Percentiles rank a stretch among this genome's conserved stretches.
These are phyloP conservation scores for Colletotrichum tanaceti DNA, from an alignment of 2,329 filamentous ascomycete species.

Conservation along the genomic window DNA sequence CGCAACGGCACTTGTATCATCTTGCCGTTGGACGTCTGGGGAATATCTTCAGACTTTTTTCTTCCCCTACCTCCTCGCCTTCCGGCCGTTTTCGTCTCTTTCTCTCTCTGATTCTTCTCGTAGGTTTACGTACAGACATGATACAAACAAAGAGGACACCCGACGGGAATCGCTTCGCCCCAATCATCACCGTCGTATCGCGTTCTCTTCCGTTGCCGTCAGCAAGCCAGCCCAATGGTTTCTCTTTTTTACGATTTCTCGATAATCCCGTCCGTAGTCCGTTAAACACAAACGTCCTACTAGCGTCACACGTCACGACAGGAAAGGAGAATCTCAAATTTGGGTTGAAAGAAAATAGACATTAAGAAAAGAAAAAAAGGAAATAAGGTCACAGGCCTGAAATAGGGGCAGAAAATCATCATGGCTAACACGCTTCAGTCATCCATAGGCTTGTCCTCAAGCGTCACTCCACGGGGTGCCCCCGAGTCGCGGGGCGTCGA, in stretches of 20 bases:
- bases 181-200: slow-evolving; percentile 30
- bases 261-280: slow-evolving; percentile 13
- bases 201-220: slow-evolving; percentile 9
- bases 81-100: no score
- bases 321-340: slow-evolving; percentile 8
- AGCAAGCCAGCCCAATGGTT: slow-evolving; percentile 25
- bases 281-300: slow-evolving; percentile 15
- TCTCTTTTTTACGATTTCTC: slow-evolving; percentile 17
- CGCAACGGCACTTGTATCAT: neutral
- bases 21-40: neutral
- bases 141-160: slow-evolving; percentile 40
- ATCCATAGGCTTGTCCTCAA: slow-evolving; percentile 65
- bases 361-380: slow-evolving; percentile 35
- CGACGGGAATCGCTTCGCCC: slow-evolving; percentile 32
- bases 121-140: slow-evolving; percentile 40
- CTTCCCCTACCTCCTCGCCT: neutral
- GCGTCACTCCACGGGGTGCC: slow-evolving; percentile 58
- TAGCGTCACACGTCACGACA: slow-evolving; percentile 35
- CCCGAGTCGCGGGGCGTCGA: slow-evolving; percentile 43
- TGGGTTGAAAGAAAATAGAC: slow-evolving; percentile 32
- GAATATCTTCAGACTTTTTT: neutral
- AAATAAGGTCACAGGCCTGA: neutral
- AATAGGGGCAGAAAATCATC: slow-evolving; percentile 14
- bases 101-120: slow-evolving; percentile 11
- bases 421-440: slow-evolving; percentile 51